These are phyloP conservation scores for Corymbia citriodora DNA, from an alignment of 441 rosid genomes.

Conservation along the genomic window DNA sequence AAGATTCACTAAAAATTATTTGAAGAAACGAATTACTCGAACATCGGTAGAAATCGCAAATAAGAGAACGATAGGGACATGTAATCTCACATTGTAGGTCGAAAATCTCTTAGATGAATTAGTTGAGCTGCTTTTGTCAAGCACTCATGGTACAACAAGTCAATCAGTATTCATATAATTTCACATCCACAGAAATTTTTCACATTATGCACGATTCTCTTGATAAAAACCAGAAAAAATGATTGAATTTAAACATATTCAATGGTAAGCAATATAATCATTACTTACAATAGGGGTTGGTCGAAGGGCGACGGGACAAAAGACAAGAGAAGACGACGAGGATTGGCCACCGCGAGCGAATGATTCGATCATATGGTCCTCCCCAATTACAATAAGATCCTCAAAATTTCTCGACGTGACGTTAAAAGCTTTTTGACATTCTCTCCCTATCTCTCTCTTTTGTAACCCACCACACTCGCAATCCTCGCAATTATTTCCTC, in stretches of 20 bases:
- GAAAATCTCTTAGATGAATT: rapidly evolving
- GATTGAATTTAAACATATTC: neutral
- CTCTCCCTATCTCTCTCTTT: neutral
- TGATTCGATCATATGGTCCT: neutral
- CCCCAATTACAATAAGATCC: too few species aligned
- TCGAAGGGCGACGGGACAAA: neutral
- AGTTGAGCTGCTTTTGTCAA: rapidly evolving
- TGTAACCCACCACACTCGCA: conserved; percentile 12
- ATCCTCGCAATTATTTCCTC: neutral
- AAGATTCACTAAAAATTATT: neutral
- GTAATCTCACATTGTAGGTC: neutral
- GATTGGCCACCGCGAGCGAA: neutral
- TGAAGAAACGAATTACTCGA: neutral
- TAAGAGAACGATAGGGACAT: rapidly evolving
- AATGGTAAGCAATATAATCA: neutral
- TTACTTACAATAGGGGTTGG: neutral
- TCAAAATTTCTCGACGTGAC: neutral
- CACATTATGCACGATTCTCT: neutral
- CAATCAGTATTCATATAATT: rapidly evolving
- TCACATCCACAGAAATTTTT: neutral
- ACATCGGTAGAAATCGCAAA: rapidly evolving
- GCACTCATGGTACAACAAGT: rapidly evolving
- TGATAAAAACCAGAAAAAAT: neutral
- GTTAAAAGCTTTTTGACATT: neutral
- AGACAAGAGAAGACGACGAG: neutral